phyloP scores from a whole-genome alignment of 2,329 filamentous ascomycete genomes.

The Colletotrichum magnum region DNA sequence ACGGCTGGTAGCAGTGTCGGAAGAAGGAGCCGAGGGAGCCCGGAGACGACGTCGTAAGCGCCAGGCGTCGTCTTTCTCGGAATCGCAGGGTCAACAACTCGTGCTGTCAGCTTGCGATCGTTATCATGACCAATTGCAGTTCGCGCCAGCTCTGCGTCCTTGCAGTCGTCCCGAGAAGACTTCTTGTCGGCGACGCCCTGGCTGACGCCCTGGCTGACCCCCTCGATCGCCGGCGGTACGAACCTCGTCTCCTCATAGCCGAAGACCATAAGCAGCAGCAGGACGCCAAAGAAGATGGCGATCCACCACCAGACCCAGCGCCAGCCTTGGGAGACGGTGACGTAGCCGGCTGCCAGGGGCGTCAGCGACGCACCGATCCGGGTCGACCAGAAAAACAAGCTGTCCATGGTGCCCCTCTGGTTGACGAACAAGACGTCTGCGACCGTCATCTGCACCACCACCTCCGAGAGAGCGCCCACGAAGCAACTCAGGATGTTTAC shows the following conservation, averaged over 20 bases:
- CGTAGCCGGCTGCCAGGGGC: slow-evolving; percentile 56
- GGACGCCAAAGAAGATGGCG: slow-evolving; percentile 55
- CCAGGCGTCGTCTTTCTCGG: not conserved
- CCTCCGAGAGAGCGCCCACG: slow-evolving; percentile 58
- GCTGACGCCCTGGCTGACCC: not conserved
- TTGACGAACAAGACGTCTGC: slow-evolving; percentile 65
- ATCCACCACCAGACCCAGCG: slow-evolving; percentile 65
- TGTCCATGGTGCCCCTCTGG: slow-evolving; percentile 62
- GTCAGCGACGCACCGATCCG: slow-evolving; percentile 49
- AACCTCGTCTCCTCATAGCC: slow-evolving; percentile 46
- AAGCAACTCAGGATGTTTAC: slow-evolving; percentile 60
- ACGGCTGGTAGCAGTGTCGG: slow-evolving; percentile 53
- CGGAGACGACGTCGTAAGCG: not conserved
- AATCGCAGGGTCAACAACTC: not conserved
- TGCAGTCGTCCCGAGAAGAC: not conserved
- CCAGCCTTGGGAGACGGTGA: slow-evolving; percentile 55
- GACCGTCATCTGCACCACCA: slow-evolving; percentile 62
- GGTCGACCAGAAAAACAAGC: slow-evolving; percentile 55
- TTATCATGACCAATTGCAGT: not conserved
- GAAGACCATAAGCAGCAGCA: slow-evolving; percentile 57
- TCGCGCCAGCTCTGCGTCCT: not conserved
- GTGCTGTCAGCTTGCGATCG: not conserved
- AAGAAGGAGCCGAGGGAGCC: slow-evolving; percentile 43
- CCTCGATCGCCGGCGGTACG: not conserved
- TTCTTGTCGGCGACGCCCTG: no score